Evolutionary conservation across 495 filamentous ascomycete genomes (phyloP).

Genomic region (Aspergillus wentii): DNA sequence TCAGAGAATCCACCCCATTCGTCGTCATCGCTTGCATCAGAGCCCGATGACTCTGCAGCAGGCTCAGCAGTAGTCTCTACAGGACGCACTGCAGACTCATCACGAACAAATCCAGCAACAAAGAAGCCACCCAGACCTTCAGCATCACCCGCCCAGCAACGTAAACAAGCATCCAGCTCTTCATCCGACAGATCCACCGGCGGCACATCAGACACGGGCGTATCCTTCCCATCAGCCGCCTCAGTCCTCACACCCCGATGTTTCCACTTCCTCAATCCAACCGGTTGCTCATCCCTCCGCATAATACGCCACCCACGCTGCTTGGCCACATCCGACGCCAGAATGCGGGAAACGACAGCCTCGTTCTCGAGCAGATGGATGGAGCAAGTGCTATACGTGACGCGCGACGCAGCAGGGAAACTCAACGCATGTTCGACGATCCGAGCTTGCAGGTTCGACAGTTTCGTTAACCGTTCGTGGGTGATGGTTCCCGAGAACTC

Average conservation of each 20-base stretch:
- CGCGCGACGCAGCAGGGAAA: constrained; percentile 70
- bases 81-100: constrained; percentile 19
- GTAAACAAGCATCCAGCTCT: constrained; percentile 69
- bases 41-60: too few relatives aligned
- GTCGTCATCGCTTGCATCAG: constrained; percentile 24
- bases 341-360: constrained; percentile 64
- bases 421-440: constrained; percentile 77
- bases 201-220: too few relatives aligned
- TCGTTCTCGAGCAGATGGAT: constrained; percentile 86
- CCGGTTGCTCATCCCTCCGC: constrained; percentile 62
- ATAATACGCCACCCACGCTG: constrained; percentile 72
- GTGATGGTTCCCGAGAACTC: constrained; percentile 22
- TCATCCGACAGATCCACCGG: constrained; percentile 37
- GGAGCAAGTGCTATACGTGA: constrained; percentile 93
- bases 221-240: not conserved
- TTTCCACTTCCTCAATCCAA: constrained; percentile 65
- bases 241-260: constrained; percentile 55
- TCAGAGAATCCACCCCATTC: constrained; percentile 47
- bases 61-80: constrained; percentile 17
- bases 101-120: constrained; percentile 60
- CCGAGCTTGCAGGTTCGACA: constrained; percentile 71
- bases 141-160: constrained; percentile 74
- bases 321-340: constrained; percentile 60
- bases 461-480: constrained; percentile 55
- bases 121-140: constrained; percentile 76